Evolutionary conservation across 306 rosid species (phyloP).

Genomic region (Cicer judaicum): DNA sequence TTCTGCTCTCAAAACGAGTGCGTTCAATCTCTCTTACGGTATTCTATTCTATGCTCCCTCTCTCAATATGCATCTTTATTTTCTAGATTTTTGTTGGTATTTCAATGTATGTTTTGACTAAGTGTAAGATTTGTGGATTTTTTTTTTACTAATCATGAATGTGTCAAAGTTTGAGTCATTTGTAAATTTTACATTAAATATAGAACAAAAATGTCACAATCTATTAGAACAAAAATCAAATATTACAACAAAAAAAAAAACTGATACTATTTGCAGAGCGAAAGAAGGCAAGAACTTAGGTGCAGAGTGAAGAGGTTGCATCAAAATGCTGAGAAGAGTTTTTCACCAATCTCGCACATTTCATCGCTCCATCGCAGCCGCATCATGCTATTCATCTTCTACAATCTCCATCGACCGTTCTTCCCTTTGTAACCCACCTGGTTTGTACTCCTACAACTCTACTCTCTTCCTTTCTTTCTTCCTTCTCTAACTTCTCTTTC

Average conservation of each 20-base stretch:
- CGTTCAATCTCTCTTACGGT: conserved; percentile 68
- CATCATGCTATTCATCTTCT: conserved; percentile 11
- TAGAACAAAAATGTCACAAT: too few relatives aligned
- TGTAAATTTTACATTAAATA: too few relatives aligned
- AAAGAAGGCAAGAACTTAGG: too few relatives aligned
- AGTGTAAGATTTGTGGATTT: too few relatives aligned
- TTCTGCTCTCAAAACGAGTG: conserved; percentile 57
- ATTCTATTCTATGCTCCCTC: neutral
- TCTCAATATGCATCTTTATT: neutral
- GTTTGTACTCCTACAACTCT: neutral
- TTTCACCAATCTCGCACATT: conserved; percentile 38
- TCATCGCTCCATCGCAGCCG: conserved; percentile 35
- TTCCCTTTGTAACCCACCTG: conserved; percentile 54
- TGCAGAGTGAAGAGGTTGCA: too few relatives aligned
- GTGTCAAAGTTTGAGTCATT: too few relatives aligned
- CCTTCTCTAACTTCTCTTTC: neutral
- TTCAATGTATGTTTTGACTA: too few relatives aligned
- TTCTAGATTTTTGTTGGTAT: too few relatives aligned
- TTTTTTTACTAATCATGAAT: too few relatives aligned
- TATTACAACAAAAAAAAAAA: too few relatives aligned
- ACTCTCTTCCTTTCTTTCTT: neutral
- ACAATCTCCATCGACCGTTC: conserved; percentile 58
- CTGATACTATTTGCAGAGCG: too few relatives aligned
- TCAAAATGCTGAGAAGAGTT: conserved; percentile 47
- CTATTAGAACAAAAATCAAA: too few relatives aligned